Conservation (phyloP, 1,284 basidiomycete genomes). For the Xerocomus minutiporus region DNA sequence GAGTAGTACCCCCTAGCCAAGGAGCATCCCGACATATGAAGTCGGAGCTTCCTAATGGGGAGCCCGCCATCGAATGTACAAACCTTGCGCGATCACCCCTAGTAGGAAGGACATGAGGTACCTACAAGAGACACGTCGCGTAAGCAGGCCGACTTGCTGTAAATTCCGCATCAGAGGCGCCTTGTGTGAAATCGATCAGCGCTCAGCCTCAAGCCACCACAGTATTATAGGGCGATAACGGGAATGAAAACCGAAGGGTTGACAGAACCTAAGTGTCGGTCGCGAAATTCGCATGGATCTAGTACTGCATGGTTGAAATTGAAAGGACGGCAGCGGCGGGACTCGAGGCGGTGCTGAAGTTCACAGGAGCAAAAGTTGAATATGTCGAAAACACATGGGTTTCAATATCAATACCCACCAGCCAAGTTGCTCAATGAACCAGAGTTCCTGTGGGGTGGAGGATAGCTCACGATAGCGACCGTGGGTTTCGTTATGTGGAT, state of each 20-base stretch:
- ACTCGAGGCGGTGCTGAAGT: neutral
- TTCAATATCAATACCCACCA: neutral
- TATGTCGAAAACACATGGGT: neutral
- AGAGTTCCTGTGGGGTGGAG: slow-evolving; percentile 2
- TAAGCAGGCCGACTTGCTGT: slow-evolving; percentile 21
- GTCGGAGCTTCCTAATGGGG: slow-evolving; percentile 4
- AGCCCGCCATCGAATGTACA: slow-evolving; percentile 6
- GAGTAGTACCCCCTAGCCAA: neutral
- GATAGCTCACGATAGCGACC: neutral
- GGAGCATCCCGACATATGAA: slow-evolving; percentile 1
- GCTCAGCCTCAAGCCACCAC: neutral
- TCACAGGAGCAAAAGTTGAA: neutral
- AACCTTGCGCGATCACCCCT: neutral
- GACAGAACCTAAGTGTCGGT: neutral
- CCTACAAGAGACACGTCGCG: neutral
- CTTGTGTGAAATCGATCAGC: neutral
- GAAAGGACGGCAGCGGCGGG: neutral
- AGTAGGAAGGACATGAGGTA: slow-evolving; percentile 4
- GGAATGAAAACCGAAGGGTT: neutral
- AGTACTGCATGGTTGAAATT: too few species aligned
- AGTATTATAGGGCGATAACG: neutral
- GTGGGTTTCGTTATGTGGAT: neutral
- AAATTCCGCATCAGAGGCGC: neutral
- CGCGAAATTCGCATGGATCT: neutral
- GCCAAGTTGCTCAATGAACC: neutral